These are phyloP conservation scores for Pulveroboletus sp. DNA, from an alignment of 768 basidiomycete genomes.

Conservation along the genomic window DNA sequence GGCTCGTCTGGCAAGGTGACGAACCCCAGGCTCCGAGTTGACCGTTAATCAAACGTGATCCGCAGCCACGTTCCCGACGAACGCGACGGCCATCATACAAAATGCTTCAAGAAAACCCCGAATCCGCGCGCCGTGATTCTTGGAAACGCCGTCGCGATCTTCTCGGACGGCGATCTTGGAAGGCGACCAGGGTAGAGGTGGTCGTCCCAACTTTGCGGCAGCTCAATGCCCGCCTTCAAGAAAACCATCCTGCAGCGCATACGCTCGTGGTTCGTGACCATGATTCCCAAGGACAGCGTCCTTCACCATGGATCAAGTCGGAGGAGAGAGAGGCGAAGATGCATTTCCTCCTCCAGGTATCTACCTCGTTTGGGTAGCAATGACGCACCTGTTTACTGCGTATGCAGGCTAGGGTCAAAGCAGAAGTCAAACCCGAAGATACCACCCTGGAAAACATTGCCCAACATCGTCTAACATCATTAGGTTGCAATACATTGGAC, in stretches of 20 bases:
- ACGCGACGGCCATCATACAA: conserved; percentile 7
- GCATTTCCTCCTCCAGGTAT: conserved; percentile 6
- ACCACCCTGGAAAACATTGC: conserved; percentile 4
- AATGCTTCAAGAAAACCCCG: not conserved
- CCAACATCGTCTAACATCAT: conserved; percentile 2
- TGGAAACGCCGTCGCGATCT: conserved; percentile 7
- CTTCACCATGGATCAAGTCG: conserved; percentile 1
- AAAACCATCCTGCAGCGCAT: not conserved
- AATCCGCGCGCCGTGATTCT: not conserved
- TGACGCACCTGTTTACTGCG: not conserved
- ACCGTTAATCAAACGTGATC: not conserved
- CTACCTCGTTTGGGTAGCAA: not conserved
- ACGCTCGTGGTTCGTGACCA: not conserved
- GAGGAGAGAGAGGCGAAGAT: conserved; percentile 6
- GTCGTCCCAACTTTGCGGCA: conserved; percentile 5
- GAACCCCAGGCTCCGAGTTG: not conserved
- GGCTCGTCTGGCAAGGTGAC: not conserved
- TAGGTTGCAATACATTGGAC: conserved; percentile 9
- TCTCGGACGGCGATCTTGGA: conserved; percentile 2
- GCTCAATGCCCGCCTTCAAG: not conserved
- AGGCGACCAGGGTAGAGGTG: conserved; percentile 8
- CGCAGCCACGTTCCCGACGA: conserved; percentile 2
- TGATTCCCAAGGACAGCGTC: not conserved
- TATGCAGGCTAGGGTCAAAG: conserved; percentile 9
- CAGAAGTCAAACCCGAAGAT: conserved; percentile 7